Conservation (phyloP, 1,139 yeast species). For the Petasospora fabianii region DNA sequence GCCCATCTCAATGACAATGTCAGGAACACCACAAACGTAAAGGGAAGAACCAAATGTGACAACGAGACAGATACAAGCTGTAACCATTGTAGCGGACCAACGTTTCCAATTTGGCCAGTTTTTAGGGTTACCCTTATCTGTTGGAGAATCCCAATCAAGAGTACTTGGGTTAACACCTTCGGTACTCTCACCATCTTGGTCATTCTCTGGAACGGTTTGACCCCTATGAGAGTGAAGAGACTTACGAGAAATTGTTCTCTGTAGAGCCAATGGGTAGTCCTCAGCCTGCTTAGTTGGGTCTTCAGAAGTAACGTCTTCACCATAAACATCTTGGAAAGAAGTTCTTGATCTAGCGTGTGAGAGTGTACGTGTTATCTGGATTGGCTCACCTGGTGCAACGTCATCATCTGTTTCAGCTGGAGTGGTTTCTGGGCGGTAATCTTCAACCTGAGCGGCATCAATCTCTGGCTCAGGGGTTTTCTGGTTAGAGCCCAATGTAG, state of each 20-base stretch:
- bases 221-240: constrained; percentile 16
- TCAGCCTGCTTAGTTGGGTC: constrained; percentile 18
- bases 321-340: constrained; percentile 21
- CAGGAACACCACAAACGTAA: constrained; percentile 59
- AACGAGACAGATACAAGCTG: constrained; percentile 61
- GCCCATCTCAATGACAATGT: constrained; percentile 41
- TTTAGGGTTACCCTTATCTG: constrained; percentile 58
- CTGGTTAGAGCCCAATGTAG: neutral
- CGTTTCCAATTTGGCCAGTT: constrained; percentile 63
- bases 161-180: constrained; percentile 35
- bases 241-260: constrained; percentile 25
- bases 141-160: constrained; percentile 60
- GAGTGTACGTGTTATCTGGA: constrained; percentile 12
- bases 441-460: neutral
- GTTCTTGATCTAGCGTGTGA: constrained; percentile 15
- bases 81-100: constrained; percentile 61
- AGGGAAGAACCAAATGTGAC: constrained; percentile 71
- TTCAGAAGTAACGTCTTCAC: constrained; percentile 15
- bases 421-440: neutral
- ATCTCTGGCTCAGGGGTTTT: neutral
- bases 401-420: neutral
- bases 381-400: constrained; percentile 1
- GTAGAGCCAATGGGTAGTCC: constrained; percentile 22
- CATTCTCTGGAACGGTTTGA: neutral
- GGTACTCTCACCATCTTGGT: constrained; percentile 8